Conservation (phyloP, 257 asterid species). For the Paraleonurus japonicus region DNA sequence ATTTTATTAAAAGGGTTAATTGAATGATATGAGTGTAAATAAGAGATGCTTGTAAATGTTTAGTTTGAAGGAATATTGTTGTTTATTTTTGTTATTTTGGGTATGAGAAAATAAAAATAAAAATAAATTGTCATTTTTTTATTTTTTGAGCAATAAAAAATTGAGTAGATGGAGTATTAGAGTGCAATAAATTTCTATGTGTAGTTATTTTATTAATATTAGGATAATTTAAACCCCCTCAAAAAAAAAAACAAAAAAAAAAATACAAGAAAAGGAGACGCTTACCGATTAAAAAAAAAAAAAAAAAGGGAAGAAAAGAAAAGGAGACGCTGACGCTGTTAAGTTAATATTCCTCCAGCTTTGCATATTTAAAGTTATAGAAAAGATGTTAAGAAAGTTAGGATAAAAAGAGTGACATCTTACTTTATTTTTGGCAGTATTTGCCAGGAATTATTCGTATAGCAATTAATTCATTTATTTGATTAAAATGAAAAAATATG, state of each 20-base stretch:
- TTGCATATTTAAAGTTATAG: constrained; percentile 40
- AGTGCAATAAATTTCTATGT: neutral
- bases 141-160: too few species aligned
- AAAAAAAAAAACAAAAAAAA: neutral
- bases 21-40: too few species aligned
- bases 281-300: neutral
- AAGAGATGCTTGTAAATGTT: too few species aligned
- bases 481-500: neutral
- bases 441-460: constrained; percentile 24
- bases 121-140: too few species aligned
- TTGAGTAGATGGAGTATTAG: neutral
- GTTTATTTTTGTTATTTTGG: too few species aligned
- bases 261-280: constrained; percentile 17
- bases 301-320: neutral
- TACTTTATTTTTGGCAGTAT: constrained; percentile 33
- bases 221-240: neutral
- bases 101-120: too few species aligned
- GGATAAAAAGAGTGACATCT: constrained; percentile 33
- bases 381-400: constrained; percentile 19
- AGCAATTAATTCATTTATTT: neutral
- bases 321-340: constrained; percentile 23
- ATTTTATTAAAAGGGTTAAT: too few species aligned
- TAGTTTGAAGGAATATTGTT: too few species aligned
- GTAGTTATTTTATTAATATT: neutral
- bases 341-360: constrained; percentile 34